Evolutionary conservation across 805 yeast species (phyloP).

Genomic region (Kuraishia ogatae): DNA sequence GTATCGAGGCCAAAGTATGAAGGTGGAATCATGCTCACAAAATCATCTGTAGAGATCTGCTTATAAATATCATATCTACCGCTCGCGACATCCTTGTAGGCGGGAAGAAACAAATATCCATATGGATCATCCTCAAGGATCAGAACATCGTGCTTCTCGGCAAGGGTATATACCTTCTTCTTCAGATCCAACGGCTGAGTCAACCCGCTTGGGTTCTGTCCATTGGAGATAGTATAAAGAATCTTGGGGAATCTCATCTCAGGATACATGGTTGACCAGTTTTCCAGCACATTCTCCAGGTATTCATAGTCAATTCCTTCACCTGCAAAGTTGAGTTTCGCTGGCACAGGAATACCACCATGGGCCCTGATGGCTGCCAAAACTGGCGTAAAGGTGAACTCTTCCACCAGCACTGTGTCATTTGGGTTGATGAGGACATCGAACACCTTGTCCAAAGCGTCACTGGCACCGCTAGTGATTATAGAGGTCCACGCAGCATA

Average conservation of each 20-base stretch:
- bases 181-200: constrained; percentile 53
- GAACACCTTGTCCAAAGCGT: constrained; percentile 75
- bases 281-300: constrained; percentile 48
- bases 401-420: constrained; percentile 79
- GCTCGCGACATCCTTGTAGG: constrained; percentile 29
- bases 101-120: constrained; percentile 59
- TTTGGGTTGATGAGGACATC: constrained; percentile 73
- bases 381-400: constrained; percentile 76
- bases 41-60: constrained; percentile 32
- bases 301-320: constrained; percentile 24
- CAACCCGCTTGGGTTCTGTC: constrained; percentile 82
- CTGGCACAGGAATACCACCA: constrained; percentile 42
- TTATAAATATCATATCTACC: constrained; percentile 29
- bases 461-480: constrained; percentile 80
- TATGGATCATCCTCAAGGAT: constrained; percentile 85
- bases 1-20: constrained; percentile 62
- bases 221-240: constrained; percentile 67
- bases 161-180: constrained; percentile 45
- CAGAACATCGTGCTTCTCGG: constrained; percentile 58
- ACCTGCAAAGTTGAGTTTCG: constrained; percentile 31
- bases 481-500: constrained; percentile 63
- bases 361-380: constrained; percentile 73
- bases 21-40: constrained; percentile 43
- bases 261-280: constrained; percentile 45
- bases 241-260: constrained; percentile 45